Evolutionary conservation across 768 basidiomycete species (phyloP).

Genomic region (Serpula lacrymans): DNA sequence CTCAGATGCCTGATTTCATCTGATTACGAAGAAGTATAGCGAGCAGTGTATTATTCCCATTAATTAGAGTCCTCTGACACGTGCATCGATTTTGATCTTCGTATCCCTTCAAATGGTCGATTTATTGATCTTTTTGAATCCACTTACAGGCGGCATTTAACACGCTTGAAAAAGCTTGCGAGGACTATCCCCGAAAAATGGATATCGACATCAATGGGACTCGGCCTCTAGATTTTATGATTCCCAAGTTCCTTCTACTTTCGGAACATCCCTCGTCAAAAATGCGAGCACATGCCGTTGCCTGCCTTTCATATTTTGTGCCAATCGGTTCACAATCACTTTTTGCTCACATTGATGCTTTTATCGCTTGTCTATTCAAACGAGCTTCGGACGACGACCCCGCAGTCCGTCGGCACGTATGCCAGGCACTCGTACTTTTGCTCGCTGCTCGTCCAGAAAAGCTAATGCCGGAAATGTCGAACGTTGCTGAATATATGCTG

Average conservation of each 20-base stretch:
- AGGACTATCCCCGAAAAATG: constrained; percentile 94
- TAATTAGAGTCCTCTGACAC: no score
- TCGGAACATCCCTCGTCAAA: constrained; percentile 83
- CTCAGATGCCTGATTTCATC: no score
- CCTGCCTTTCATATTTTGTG: constrained; percentile 93
- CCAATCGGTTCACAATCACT: constrained; percentile 85
- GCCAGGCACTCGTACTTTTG: constrained; percentile 90
- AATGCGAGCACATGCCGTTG: constrained; percentile 91
- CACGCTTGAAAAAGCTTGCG: constrained; percentile 91
- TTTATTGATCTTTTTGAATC: constrained; percentile 14
- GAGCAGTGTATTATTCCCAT: no score
- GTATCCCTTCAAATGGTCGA: background rate
- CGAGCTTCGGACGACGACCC: constrained; percentile 92
- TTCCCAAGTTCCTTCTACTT: constrained; percentile 89
- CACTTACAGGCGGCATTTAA: constrained; percentile 79
- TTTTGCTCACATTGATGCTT: constrained; percentile 86
- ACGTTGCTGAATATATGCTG: constrained; percentile 98
- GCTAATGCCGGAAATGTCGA: constrained; percentile 91
- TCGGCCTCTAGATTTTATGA: constrained; percentile 94
- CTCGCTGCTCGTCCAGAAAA: constrained; percentile 93
- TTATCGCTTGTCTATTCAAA: constrained; percentile 92
- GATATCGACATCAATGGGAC: constrained; percentile 91
- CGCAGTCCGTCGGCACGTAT: constrained; percentile 93
- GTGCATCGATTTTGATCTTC: no score
- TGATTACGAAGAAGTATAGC: no score